Conservation (phyloP, 495 filamentous ascomycete species). For the Xylaria bambusicola region DNA sequence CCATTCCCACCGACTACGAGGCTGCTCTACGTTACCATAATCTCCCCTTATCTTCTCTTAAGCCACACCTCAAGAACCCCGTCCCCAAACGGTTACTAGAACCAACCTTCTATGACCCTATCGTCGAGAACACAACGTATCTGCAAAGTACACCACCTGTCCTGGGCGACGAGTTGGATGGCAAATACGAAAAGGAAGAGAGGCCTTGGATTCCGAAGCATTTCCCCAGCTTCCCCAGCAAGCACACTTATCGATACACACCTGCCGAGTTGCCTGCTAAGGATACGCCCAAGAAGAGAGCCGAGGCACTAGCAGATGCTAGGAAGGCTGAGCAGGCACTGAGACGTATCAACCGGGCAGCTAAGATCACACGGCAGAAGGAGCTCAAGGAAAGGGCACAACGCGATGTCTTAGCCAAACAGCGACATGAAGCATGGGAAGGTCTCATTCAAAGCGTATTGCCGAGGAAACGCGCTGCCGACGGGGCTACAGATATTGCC, state of each 20-base stretch:
- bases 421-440: slow-evolving; percentile 47
- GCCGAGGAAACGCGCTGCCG: slow-evolving; percentile 22
- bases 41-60: slow-evolving; percentile 35
- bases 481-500: slow-evolving; percentile 56
- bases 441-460: slow-evolving; percentile 43
- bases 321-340: slow-evolving; percentile 50
- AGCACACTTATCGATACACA: slow-evolving; percentile 50
- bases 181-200: slow-evolving; percentile 42
- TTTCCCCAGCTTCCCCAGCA: slow-evolving; percentile 48
- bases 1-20: slow-evolving; percentile 46
- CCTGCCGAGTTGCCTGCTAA: slow-evolving; percentile 33
- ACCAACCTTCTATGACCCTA: slow-evolving; percentile 34
- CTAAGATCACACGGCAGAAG: slow-evolving; percentile 51
- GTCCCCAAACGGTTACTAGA: slow-evolving; percentile 34
- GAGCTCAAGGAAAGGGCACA: slow-evolving; percentile 45
- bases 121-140: slow-evolving; percentile 30
- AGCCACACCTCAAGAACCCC: slow-evolving; percentile 44
- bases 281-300: slow-evolving; percentile 43
- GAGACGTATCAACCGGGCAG: slow-evolving; percentile 45
- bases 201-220: slow-evolving; percentile 44
- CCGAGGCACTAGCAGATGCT: slow-evolving; percentile 45
- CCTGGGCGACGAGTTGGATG: slow-evolving; percentile 44
- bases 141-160: slow-evolving; percentile 36
- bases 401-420: slow-evolving; percentile 32
- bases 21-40: slow-evolving; percentile 37